Conservation (phyloP, 2,329 filamentous ascomycete genomes). For the Fusarium sublunatum region DNA sequence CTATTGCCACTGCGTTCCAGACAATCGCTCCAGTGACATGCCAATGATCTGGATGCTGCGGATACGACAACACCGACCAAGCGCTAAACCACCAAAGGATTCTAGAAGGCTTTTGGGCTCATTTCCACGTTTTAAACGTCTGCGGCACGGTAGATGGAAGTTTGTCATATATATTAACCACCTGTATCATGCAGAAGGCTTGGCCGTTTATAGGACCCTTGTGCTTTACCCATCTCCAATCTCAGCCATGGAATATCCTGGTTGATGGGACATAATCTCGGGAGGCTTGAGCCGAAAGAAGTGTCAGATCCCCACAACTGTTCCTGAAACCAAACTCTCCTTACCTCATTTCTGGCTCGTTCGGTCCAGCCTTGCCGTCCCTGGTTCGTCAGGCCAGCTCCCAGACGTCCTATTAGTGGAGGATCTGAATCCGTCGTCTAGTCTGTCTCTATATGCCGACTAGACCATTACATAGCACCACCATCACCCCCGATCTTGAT, state of each 20-base stretch:
- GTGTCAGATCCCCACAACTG: conserved; percentile 38
- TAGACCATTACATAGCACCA: conserved; percentile 34
- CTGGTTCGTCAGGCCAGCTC: conserved; percentile 36
- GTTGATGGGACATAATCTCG: conserved; percentile 40
- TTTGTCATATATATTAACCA: conserved; percentile 23
- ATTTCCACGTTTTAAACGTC: conserved; percentile 7
- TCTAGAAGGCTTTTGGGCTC: conserved; percentile 21
- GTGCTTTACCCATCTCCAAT: conserved; percentile 20
- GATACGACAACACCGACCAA: conserved; percentile 6
- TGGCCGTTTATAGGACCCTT: conserved; percentile 29
- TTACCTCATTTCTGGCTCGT: conserved; percentile 41
- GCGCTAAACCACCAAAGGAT: conserved; percentile 16
- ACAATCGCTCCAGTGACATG: conserved; percentile 16
- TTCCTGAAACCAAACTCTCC: conserved; percentile 43
- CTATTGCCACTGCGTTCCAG: conserved; percentile 23
- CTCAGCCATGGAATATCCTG: conserved; percentile 24
- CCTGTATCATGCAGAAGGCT: conserved; percentile 29
- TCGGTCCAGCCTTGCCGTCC: conserved; percentile 37
- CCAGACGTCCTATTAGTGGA: conserved; percentile 42
- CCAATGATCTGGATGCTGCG: conserved; percentile 1
- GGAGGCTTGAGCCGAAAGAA: conserved; percentile 29
- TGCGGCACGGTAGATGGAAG: conserved; percentile 9
- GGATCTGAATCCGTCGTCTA: conserved; percentile 36
- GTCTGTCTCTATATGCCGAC: conserved; percentile 32
- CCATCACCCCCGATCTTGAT: conserved; percentile 26